Conservation (phyloP, 2,329 filamentous ascomycete genomes). For the Calonectria fujianensis region DNA sequence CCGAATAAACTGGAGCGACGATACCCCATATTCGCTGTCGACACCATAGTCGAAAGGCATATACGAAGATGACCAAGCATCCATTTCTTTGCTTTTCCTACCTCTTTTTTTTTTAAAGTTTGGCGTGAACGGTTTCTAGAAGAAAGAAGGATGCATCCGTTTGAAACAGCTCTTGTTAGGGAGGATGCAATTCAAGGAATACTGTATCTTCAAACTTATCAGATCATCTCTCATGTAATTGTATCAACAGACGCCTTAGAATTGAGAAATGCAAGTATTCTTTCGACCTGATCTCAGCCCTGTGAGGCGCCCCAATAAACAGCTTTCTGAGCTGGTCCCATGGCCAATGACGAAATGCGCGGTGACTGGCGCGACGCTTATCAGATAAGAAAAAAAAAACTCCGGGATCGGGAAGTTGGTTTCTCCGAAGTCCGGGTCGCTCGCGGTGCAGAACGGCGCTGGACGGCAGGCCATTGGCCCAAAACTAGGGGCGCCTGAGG, state of each 20-base stretch:
- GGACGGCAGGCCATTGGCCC: slow-evolving; percentile 26
- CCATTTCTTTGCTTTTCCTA: slow-evolving; percentile 33
- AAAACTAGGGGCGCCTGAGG: slow-evolving; percentile 44
- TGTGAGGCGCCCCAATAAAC: slow-evolving; percentile 9
- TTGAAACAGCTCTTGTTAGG: neutral
- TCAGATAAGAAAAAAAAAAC: slow-evolving; percentile 50
- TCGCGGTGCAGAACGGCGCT: slow-evolving; percentile 17
- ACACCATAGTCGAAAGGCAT: slow-evolving; percentile 25
- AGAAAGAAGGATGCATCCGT: neutral
- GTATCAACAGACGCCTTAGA: slow-evolving; percentile 11
- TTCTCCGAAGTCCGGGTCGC: slow-evolving; percentile 49
- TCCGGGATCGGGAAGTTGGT: slow-evolving; percentile 50
- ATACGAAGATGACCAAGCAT: slow-evolving; percentile 30
- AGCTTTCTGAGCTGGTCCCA: slow-evolving; percentile 4
- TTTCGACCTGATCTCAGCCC: neutral
- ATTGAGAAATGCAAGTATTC: slow-evolving; percentile 1
- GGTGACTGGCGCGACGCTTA: slow-evolving; percentile 42
- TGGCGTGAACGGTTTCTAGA: slow-evolving; percentile 27
- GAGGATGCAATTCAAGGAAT: slow-evolving; percentile 15
- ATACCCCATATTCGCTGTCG: slow-evolving; percentile 48
- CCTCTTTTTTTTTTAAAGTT: slow-evolving; percentile 23
- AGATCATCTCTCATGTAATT: slow-evolving; percentile 7
- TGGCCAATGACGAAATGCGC: slow-evolving; percentile 52
- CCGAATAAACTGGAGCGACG: slow-evolving; percentile 43
- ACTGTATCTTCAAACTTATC: neutral